Evolutionary conservation across 805 yeast genomes (phyloP), one percentile per base, ranked within the genome.

Genomic region (Torulaspora quercuum): DNA sequence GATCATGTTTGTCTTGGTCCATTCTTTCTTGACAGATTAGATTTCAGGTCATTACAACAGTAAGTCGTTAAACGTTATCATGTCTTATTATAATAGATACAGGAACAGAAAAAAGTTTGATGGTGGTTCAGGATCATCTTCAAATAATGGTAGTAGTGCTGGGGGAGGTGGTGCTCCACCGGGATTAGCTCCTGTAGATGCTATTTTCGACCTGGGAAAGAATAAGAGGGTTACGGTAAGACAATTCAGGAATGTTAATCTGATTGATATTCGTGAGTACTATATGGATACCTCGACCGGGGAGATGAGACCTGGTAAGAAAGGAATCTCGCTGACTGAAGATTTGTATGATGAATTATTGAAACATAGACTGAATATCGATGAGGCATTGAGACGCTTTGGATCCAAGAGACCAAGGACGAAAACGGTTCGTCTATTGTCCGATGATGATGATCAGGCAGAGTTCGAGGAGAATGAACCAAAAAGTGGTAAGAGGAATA

Each of bases 261-360:
- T 88, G 46, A 76, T 90, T 9, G 95, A 89, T 52, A 83, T 89
- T 35, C 73, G 97, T 41, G 96, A 89, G 57, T 87, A 69, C 63
- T 89, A 86, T 59, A 69, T 68, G 35, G 75, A 78, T 33, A 64
- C 68, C n/a, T 59, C 67, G 3, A 63, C 67, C 7, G 81, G 81
- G 5, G 80, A 78, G 42, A 68, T 72, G 65, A 71, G 71, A 42
- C 97, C 97, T 0, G 95, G 95, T 1, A 81, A 78, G 53, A 89
- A 89, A 61, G 81, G 66, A 12, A 61, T 61, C 6, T 60, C 65
- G 5, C 43, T 61, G 35, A 61, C 66, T 6, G 66, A 61, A 33
- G 66, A 61, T 39, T 46, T 59, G 24, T 61, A 60, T 39, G 66
- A 61, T 36, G 63, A 59, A 29, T 42, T 61, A 22, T 32, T 61